Evolutionary conservation across 106 monocot species (phyloP).

Genomic region (Phalaenopsis aphrodite): DNA sequence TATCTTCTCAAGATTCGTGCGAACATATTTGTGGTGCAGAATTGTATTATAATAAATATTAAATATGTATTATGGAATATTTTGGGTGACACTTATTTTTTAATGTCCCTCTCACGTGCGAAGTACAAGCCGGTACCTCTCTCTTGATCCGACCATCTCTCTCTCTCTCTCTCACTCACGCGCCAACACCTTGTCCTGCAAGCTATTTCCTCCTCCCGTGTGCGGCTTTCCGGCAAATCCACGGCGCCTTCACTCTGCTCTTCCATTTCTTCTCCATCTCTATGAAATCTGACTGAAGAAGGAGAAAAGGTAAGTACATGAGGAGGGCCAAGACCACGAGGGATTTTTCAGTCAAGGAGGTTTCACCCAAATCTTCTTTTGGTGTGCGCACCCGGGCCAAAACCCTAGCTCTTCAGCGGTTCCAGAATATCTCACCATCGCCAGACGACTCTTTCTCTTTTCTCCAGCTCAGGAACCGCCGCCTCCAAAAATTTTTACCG

Average conservation of each 20-base stretch:
- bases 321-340: constrained; percentile 33
- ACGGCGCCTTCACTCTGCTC: not conserved
- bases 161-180: too few species aligned
- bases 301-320: constrained; percentile 32
- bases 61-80: too few species aligned
- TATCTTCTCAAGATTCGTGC: too few species aligned
- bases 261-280: not conserved
- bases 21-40: too few species aligned
- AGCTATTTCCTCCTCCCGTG: not conserved
- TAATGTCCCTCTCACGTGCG: too few species aligned
- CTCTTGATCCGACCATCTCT: too few species aligned
- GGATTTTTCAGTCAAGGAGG: constrained; percentile 45
- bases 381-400: constrained; percentile 49
- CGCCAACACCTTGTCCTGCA: too few species aligned
- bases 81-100: too few species aligned
- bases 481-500: constrained; percentile 33
- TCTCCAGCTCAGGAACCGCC: constrained; percentile 49
- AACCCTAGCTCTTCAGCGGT: constrained; percentile 45
- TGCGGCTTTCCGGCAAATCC: not conserved
- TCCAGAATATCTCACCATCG: constrained; percentile 6
- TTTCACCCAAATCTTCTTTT: constrained; percentile 21
- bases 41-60: too few species aligned
- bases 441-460: constrained; percentile 13
- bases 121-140: too few species aligned
- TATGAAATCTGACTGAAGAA: not conserved